Conservation (phyloP, 495 filamentous ascomycete species). For the Durotheca rogersii region DNA sequence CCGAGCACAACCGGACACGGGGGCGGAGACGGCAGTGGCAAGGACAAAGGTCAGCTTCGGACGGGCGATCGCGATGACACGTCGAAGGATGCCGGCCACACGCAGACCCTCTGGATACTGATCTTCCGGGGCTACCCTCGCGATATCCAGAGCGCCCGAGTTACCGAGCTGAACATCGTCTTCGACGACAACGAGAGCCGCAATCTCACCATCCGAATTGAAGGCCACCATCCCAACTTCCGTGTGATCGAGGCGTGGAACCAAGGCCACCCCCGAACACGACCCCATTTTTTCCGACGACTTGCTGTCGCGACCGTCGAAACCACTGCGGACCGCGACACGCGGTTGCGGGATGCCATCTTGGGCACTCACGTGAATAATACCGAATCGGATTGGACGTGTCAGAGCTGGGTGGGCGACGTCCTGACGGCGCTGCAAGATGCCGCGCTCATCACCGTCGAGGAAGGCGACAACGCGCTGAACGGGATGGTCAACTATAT, state of each 20-base stretch:
- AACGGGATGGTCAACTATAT: slow-evolving; percentile 38
- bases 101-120: slow-evolving; percentile 29
- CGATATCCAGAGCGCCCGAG: slow-evolving; percentile 35
- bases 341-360: slow-evolving; percentile 32
- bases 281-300: slow-evolving; percentile 34
- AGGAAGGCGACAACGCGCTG: slow-evolving; percentile 35
- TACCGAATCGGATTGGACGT: slow-evolving; percentile 32
- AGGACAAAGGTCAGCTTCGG: slow-evolving; percentile 16
- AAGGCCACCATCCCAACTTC: slow-evolving; percentile 32
- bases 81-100: slow-evolving; percentile 15
- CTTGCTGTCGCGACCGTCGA: slow-evolving; percentile 35
- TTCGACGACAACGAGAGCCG: slow-evolving; percentile 34
- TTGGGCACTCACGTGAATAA: slow-evolving; percentile 34
- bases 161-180: slow-evolving; percentile 34
- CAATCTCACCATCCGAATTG: slow-evolving; percentile 36
- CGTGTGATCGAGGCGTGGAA: slow-evolving; percentile 33
- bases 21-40: slow-evolving; percentile 19
- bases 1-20: slow-evolving; percentile 26
- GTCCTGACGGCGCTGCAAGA: slow-evolving; percentile 38
- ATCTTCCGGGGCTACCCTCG: slow-evolving; percentile 34
- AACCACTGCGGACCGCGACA: slow-evolving; percentile 24
- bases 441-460: slow-evolving; percentile 32
- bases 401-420: slow-evolving; percentile 37
- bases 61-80: not conserved
- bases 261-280: slow-evolving; percentile 31